Base-by-base conservation (phyloP, 768 basidiomycete species). In the Tulasnella calospora region DNA sequence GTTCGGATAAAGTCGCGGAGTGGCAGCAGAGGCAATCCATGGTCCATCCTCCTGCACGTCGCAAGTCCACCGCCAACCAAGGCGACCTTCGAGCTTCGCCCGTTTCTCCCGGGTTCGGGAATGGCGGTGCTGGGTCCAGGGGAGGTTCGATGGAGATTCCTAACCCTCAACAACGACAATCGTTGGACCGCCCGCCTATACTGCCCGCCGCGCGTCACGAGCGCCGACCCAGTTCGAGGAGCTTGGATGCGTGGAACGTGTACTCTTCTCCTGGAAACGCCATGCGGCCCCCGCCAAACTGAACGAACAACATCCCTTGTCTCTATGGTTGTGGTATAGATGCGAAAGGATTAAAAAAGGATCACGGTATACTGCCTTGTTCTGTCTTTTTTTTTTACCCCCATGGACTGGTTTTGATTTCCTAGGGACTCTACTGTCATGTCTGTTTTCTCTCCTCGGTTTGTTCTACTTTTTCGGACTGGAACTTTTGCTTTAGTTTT, bases 211-310 rank as follows among this genome's bases (percentile, higher is more conserved):
- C 55, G 2, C 2, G 23, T 9, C 33, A 38, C n/a, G 57, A 76
- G 51, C 27, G 51, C 17, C 27, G 47, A 40, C 15, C 36, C 4
- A 76, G 47, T 12, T 67, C 75, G 23, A 33, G 51, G 55, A 76
- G 51, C 40, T 30, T 76, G 35, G 47, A 55, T 40, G 35, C 57
- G 47, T 76, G 75, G 75, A 55, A 55, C n/a, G 8, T 30, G 55
- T 76, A 57, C 35, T 76, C 75, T 5, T 55, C 47, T 13, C 75
- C 75, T 8, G 75, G 75, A 19, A 51, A 23, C 41, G 35, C 73
- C 36, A 19, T 19, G 61, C 21, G n/a, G 35, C 73, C 73, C 17
- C 40, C 73, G n/a, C 73, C 73, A n/a, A 74, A 74, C 27, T 74
- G 17, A 46, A 30, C 19, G n/a, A n/a, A 72, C 21, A 21, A 72